phyloP scores from a whole-genome alignment of 768 basidiomycete genomes.

The Tulasnella sp. region DNA sequence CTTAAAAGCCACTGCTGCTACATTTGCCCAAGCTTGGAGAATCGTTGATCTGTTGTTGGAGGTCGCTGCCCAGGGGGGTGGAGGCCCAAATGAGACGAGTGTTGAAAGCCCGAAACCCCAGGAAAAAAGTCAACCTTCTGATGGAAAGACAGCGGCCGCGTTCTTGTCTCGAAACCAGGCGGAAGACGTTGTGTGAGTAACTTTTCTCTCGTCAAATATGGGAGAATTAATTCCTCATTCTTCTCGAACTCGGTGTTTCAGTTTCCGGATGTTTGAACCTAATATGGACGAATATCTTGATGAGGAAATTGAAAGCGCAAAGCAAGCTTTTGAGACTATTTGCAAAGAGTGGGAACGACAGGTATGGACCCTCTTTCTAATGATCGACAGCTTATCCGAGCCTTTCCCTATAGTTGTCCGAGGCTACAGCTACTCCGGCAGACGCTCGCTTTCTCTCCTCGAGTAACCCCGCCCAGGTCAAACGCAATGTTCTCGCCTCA shows the following conservation, averaged over 20 bases:
- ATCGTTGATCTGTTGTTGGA: conserved; percentile 70
- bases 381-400: neutral
- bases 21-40: conserved; percentile 80
- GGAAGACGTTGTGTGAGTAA: conserved; percentile 73
- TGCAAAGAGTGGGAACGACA: conserved; percentile 75
- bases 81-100: conserved; percentile 25
- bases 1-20: conserved; percentile 80
- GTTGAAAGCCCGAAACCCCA: conserved; percentile 1
- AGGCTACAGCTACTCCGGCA: neutral
- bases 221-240: neutral
- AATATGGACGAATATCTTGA: conserved; percentile 98
- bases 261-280: conserved; percentile 89
- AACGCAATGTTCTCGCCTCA: conserved; percentile 84
- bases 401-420: neutral
- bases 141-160: conserved; percentile 33
- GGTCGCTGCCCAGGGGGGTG: conserved; percentile 32
- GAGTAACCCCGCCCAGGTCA: conserved; percentile 83
- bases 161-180: conserved; percentile 41
- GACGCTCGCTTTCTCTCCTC: conserved; percentile 66
- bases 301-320: conserved; percentile 81
- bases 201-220: neutral
- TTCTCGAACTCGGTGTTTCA: conserved; percentile 30
- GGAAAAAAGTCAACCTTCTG: conserved; percentile 3
- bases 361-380: conserved; percentile 34
- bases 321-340: conserved; percentile 60